Evolutionary conservation across 345 rosid species (phyloP), one percentile per base, ranked within the genome.

Genomic region (Excoecaria cochinchinensis): DNA sequence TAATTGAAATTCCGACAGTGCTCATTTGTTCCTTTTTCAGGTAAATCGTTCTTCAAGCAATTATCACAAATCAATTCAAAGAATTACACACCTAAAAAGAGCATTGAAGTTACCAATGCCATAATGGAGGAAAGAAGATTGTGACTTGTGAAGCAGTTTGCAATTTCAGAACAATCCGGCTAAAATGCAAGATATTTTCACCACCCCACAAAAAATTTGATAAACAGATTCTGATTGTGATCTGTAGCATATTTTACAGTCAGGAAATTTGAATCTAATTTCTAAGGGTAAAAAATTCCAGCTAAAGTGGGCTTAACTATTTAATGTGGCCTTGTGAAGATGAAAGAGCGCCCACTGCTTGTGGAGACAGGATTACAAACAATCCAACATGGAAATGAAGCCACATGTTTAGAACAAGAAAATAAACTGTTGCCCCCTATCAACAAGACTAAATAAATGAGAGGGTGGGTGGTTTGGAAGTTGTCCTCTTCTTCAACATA

Each of bases 391-490:
- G 48, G 63, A 42, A 64, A 61, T 14, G 46, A 48, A 38, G 48
- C 48, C 6, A 39, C 65, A 4, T 44, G 59, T 36, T 14, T 64
- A 19, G 21, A 22, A 70, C n/a, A 67, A 47, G 58, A 67, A 69
- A 68, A 3, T 0, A 61, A 10, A 25, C 19, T 13, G 19, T 36
- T 46, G 40, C 58, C 66, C 31, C 48, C 67, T 5, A 6, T 6
- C 24, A 19, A 52, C 46, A 31, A 31, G 31, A 31, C 31, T 31
- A 31, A 31, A 31, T 31, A 31, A 31, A 31, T 31, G 31, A 31
- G 13, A 16, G 46, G 47, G 67, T 63, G n/a, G 68, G 15, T 36
- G 51, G 73, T 58, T 61, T 53, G 71, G 61, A 47, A 21, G n/a
- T 48, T 42, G 25, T 59, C 73, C 47, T 59, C 4, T 39, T 59